Evolutionary conservation across 805 yeast genomes (phyloP).

Genomic region (Pichia insulana): DNA sequence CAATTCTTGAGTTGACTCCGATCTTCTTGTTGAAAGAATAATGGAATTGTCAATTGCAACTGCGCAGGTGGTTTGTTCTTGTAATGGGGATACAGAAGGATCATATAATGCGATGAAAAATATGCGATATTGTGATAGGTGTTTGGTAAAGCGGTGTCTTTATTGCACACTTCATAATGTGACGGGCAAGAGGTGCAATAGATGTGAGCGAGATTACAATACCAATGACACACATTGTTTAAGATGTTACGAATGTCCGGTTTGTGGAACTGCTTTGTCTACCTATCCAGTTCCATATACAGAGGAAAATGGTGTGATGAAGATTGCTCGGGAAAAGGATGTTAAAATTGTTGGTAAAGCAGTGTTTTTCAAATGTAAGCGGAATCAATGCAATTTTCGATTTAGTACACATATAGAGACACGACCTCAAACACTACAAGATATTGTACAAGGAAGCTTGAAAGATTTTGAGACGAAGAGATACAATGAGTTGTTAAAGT

Average conservation of each 20-base stretch:
- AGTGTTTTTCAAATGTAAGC: constrained; percentile 32
- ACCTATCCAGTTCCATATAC: constrained; percentile 11
- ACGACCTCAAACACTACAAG: constrained; percentile 33
- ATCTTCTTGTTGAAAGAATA: too few relatives aligned
- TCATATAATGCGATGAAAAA: too few relatives aligned
- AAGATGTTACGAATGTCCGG: constrained; percentile 30
- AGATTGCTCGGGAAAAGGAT: neutral
- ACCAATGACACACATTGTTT: constrained; percentile 15
- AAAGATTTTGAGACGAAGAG: constrained; percentile 6
- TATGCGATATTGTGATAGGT: constrained; percentile 22
- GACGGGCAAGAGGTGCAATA: neutral
- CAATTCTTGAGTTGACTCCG: too few relatives aligned
- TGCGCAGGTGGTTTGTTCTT: too few relatives aligned
- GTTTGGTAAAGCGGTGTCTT: constrained; percentile 23
- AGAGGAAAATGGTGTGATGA: constrained; percentile 8
- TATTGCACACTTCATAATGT: constrained; percentile 19
- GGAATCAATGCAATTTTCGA: constrained; percentile 28
- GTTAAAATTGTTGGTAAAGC: constrained; percentile 22
- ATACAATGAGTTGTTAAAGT: constrained; percentile 11
- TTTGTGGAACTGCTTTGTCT: constrained; percentile 17
- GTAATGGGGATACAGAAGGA: too few relatives aligned
- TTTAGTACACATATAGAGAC: constrained; percentile 31
- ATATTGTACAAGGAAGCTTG: constrained; percentile 20
- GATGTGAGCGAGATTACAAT: constrained; percentile 5
- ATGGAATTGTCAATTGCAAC: too few relatives aligned